Conservation (phyloP, 306 rosid species). For the Vigna mungo region DNA sequence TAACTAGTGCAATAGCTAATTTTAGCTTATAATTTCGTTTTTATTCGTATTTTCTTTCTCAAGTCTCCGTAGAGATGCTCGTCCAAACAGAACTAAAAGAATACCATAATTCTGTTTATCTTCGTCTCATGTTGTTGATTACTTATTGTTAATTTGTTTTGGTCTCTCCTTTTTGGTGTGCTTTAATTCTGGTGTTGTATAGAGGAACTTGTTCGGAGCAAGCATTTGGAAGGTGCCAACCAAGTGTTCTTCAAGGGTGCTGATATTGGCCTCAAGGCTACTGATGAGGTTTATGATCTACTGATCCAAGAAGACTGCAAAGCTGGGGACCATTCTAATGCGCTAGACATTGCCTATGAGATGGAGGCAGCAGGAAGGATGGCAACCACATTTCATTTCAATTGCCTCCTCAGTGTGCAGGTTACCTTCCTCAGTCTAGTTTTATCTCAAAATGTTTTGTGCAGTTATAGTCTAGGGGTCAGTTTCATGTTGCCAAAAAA, state of each 20-base stretch:
- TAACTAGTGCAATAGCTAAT: too few species aligned
- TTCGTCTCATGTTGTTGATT: neutral
- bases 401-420: constrained; percentile 94
- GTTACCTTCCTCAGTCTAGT: constrained; percentile 50
- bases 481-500: neutral
- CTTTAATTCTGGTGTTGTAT: constrained; percentile 21
- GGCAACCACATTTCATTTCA: constrained; percentile 96
- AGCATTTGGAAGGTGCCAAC: constrained; percentile 83
- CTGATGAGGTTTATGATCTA: constrained; percentile 82
- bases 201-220: constrained; percentile 82
- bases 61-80: too few species aligned
- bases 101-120: neutral
- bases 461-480: constrained; percentile 6
- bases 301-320: constrained; percentile 82
- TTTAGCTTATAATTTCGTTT: too few species aligned
- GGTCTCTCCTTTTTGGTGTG: constrained; percentile 2
- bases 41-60: too few species aligned
- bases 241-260: constrained; percentile 83
- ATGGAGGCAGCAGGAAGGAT: constrained; percentile 98
- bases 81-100: too few species aligned
- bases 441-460: neutral
- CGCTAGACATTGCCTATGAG: constrained; percentile 81
- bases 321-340: constrained; percentile 89
- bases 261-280: constrained; percentile 81
- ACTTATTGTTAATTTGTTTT: constrained; percentile 28